Evolutionary conservation across 768 basidiomycete genomes (phyloP), one percentile per base, ranked within the genome.

Genomic region (Mycena alexandri): DNA sequence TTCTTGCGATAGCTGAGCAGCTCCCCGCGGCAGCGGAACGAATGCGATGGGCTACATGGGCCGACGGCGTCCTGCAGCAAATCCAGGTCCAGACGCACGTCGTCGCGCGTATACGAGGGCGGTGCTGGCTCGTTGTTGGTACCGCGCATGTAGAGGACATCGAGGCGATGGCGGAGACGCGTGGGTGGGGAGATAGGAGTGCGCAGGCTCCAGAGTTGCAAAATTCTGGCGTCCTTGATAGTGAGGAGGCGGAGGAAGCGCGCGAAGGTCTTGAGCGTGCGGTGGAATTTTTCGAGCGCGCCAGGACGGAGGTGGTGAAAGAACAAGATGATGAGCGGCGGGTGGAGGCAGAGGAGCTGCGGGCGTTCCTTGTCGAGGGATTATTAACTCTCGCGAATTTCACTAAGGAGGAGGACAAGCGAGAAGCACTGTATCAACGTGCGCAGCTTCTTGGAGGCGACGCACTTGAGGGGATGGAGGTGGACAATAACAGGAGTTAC

Each of bases 1-100:
- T 90, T 19, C 80, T 91, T 22, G 79, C 85, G 41, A 79, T 90
- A 42, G 84, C 89, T 0, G 89, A 91, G 72, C 87, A 86, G 51
- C 79, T 91, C 19, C 75, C 81, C 0, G 60, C 71, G 5, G 73
- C 85, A 3, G 70, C 78, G 0, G 83, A 87, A 68, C 82, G 90
- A 43, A 79, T 81, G 52, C 79, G 81, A 44, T 91, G 89, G 89
- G 89, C 88, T 0, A 59, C 73, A 3, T 90, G 87, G 85, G 88
- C 89, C 5, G 89, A 90, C 67, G 80, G 82, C 10, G 82, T 91
- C 9, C 85, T 90, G 69, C 77, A 80, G 48, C 89, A 91, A 79
- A 89, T 91, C n/a, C 43, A 46, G 19, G 25, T n/a, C 25, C 56
- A 44, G 56, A 57, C 56, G 9, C 19, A 44, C 29, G 43, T 29